phyloP scores from a whole-genome alignment of 257 asterid species.

The Nicotiana attenuata region DNA sequence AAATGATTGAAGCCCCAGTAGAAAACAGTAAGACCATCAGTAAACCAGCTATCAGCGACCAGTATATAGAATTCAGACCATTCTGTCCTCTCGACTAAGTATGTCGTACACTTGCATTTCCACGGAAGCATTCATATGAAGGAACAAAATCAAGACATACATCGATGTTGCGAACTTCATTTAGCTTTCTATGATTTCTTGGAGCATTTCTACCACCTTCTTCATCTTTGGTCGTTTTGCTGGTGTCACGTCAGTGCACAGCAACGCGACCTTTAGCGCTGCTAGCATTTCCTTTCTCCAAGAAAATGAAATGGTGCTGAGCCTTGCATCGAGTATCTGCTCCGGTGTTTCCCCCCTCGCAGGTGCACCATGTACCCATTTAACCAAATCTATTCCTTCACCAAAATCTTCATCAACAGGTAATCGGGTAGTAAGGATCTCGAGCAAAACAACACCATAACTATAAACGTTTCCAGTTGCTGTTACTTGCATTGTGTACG shows the following conservation, averaged over 20 bases:
- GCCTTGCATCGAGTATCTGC: constrained; percentile 89
- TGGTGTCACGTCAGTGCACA: constrained; percentile 83
- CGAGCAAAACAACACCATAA: constrained; percentile 91
- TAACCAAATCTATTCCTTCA: constrained; percentile 94
- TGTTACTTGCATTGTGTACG: constrained; percentile 98
- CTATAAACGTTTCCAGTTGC: constrained; percentile 97
- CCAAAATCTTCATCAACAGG: constrained; percentile 97
- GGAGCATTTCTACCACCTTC: constrained; percentile 88
- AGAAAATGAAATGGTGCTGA: constrained; percentile 80
- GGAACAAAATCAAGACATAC: background rate
- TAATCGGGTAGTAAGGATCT: constrained; percentile 70
- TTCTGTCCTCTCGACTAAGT: background rate
- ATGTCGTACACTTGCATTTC: background rate
- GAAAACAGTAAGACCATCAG: constrained; percentile 4
- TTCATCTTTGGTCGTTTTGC: constrained; percentile 96
- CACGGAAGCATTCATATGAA: background rate
- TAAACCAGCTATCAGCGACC: background rate
- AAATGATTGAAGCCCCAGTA: constrained; percentile 9
- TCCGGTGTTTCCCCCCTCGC: constrained; percentile 93
- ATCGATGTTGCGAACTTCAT: background rate
- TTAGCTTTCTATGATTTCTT: constrained; percentile 47
- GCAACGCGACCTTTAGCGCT: constrained; percentile 69
- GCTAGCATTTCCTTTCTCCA: constrained; percentile 98
- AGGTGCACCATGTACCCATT: constrained; percentile 93
- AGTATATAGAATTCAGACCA: constrained; percentile 9